Evolutionary conservation across 2,329 filamentous ascomycete genomes (phyloP).

Genomic region (Alternaria novae-zelandiae): DNA sequence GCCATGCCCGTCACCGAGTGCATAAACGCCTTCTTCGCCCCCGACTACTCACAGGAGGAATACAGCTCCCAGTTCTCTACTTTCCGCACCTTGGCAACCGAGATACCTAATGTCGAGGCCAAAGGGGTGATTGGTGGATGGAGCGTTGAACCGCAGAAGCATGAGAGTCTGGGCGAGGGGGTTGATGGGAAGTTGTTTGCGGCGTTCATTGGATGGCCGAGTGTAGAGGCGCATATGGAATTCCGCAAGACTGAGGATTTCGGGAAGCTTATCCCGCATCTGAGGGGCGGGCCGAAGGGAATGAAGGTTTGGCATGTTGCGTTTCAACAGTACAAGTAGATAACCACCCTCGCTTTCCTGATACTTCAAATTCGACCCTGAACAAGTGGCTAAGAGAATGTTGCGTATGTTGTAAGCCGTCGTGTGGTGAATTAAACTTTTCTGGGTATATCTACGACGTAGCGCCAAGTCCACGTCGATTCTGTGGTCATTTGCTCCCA

Average conservation of each 20-base stretch:
- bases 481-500: background rate
- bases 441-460: background rate
- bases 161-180: conserved; percentile 23
- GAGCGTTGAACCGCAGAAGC: conserved; percentile 40
- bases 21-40: conserved; percentile 53
- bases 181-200: conserved; percentile 50
- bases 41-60: conserved; percentile 29
- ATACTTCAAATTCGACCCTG: background rate
- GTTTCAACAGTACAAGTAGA: conserved; percentile 19
- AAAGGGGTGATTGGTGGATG: conserved; percentile 42
- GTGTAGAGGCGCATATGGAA: conserved; percentile 56
- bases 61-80: conserved; percentile 42
- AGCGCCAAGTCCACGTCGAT: background rate
- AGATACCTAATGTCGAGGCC: conserved; percentile 36
- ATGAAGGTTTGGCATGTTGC: conserved; percentile 50
- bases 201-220: conserved; percentile 60
- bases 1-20: conserved; percentile 60
- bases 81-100: conserved; percentile 46
- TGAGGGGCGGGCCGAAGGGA: conserved; percentile 53
- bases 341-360: background rate
- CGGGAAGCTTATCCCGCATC: conserved; percentile 46
- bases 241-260: conserved; percentile 57
- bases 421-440: background rate
- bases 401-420: background rate
- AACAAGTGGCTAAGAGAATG: background rate